Percentiles rank a stretch among this genome's conserved stretches.
Conservation (phyloP, 139 green algal species). For the Prasinococcaceae sp. region DNA sequence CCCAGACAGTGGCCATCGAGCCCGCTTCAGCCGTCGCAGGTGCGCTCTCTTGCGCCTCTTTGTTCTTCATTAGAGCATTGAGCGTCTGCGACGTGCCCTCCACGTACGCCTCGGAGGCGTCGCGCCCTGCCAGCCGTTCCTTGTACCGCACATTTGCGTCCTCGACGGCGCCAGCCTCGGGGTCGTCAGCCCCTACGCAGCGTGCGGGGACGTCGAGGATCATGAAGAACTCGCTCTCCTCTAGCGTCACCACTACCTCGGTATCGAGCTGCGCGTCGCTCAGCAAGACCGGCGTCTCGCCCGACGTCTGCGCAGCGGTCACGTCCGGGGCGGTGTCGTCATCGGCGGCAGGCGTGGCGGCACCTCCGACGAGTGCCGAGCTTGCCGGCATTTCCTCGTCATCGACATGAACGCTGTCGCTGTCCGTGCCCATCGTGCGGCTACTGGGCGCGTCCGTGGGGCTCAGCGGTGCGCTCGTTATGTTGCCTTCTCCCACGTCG, state of each 20-base stretch:
- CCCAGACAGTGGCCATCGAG: background rate
- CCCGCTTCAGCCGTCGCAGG: background rate
- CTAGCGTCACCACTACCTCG: background rate
- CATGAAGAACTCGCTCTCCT: constrained; percentile 16
- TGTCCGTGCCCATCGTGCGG: too few relatives aligned
- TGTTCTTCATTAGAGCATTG: constrained; percentile 2
- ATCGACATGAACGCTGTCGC: too few relatives aligned
- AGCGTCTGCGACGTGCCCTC: constrained; percentile 8
- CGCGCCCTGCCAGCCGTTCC: background rate
- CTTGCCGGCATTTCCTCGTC: too few relatives aligned
- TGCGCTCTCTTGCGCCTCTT: constrained; percentile 11
- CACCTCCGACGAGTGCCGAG: too few relatives aligned
- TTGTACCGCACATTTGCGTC: constrained; percentile 9
- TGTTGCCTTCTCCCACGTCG: too few relatives aligned
- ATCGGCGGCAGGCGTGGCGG: too few relatives aligned
- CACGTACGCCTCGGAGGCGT: constrained; percentile 8
- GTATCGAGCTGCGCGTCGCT: constrained; percentile 7
- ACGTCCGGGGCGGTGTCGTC: too few relatives aligned
- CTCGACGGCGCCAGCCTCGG: constrained; percentile 7
- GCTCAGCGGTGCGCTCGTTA: too few relatives aligned
- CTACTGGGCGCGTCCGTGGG: too few relatives aligned
- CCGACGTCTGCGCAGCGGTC: too few relatives aligned
- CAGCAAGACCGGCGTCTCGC: too few relatives aligned
- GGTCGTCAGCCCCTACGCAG: constrained; percentile 2
- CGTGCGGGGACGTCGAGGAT: constrained; percentile 4